Evolutionary conservation across 495 filamentous ascomycete species (phyloP).

Genomic region (Talaromyces wortmannii): DNA sequence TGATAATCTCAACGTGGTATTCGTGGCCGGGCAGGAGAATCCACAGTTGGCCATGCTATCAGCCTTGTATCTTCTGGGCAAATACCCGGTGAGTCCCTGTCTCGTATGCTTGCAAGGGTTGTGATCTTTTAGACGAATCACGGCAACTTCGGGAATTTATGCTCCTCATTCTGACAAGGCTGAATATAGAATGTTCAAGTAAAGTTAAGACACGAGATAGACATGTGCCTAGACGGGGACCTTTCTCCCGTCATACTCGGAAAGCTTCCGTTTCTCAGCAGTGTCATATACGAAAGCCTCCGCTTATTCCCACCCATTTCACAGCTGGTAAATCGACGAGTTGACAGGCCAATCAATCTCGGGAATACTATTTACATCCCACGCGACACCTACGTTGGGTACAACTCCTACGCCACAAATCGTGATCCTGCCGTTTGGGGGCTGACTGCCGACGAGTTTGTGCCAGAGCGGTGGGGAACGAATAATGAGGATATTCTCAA

Average conservation of each 20-base stretch:
- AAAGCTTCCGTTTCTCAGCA: conserved; percentile 13
- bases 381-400: conserved; percentile 14
- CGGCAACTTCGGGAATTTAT: no score
- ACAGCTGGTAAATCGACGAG: conserved; percentile 24
- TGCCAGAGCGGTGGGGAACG: no score
- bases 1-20: conserved; percentile 25
- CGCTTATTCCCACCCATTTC: conserved; percentile 29
- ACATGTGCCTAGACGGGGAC: neutral
- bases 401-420: conserved; percentile 14
- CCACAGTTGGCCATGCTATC: conserved; percentile 18
- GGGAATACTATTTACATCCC: no score
- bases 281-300: conserved; percentile 19
- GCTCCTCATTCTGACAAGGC: no score
- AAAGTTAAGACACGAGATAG: no score
- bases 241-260: neutral
- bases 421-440: conserved; percentile 1
- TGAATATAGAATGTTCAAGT: no score
- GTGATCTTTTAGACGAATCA: no score
- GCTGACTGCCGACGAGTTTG: no score
- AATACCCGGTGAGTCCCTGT: conserved; percentile 10
- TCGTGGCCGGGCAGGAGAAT: conserved; percentile 33
- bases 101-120: no score
- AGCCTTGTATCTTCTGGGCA: conserved; percentile 23
- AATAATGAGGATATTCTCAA: neutral
- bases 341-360: conserved; percentile 2